Evolutionary conservation across 108 stramenopile species (phyloP), one percentile per base, ranked within the genome.

Genomic region (Nitzschia sp.): DNA sequence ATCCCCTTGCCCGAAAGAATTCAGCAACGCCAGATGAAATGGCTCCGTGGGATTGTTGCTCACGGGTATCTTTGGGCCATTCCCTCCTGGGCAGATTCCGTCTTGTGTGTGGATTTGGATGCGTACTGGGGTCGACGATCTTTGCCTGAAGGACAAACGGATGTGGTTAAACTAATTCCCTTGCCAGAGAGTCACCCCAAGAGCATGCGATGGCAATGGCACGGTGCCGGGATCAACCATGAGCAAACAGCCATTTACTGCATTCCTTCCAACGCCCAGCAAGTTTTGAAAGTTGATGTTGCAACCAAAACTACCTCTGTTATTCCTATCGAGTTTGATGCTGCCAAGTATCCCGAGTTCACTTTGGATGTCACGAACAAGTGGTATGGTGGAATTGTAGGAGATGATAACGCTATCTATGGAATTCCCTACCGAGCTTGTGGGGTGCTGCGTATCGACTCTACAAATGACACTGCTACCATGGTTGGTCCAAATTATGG

Each of bases 181-280:
- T 53, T 86, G 17, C 86, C 86, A 9, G 73, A 80, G 24, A 70
- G 48, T 5, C 79, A 87, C 48, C 69, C 65, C 40, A 67, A 63
- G 42, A 66, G 71, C 14, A 72, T 62, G 57, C 64, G 71, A 69
- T 94, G 93, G 93, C 85, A 83, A 69, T 95, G 89, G 89, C 94
- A 95, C 70, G 94, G 94, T 40, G 94, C 88, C 12, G 82, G 83
- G 21, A 59, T 92, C 37, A 89, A 90, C 67, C 58, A 65, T 20
- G 78, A 90, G 51, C 50, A 85, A 50, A 90, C 88, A 14, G 89
- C 86, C 25, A 89, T 95, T 21, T 95, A 91, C 63, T 83, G 84
- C 41, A 87, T 95, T 62, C 94, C 94, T 19, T 82, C 85, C 26
- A 91, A 90, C 77, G 86, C 91, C 5, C 17, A 78, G 7, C 67